Evolutionary conservation across 768 basidiomycete species (phyloP).

Genomic region (Thelephora aurantiotincta): DNA sequence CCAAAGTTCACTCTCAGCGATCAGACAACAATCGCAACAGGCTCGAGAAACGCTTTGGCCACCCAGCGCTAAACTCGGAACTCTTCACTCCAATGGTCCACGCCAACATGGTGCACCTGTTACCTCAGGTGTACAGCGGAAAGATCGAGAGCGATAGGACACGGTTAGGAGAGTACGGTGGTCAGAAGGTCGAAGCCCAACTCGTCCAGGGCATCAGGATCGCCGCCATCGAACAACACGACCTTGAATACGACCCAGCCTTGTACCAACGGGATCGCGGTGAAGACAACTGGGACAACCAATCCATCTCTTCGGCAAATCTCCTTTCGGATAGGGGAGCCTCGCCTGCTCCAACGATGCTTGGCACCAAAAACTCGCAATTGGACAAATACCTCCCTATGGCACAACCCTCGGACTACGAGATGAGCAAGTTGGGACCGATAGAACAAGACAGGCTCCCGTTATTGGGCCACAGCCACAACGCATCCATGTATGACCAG

Average conservation of each 20-base stretch:
- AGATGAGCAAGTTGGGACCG: slow-evolving; percentile 42
- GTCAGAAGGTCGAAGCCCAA: slow-evolving; percentile 60
- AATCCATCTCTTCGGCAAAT: slow-evolving; percentile 52
- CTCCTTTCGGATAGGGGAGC: slow-evolving; percentile 32
- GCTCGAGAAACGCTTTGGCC: slow-evolving; percentile 86
- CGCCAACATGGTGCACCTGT: slow-evolving; percentile 69
- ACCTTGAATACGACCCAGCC: slow-evolving; percentile 73
- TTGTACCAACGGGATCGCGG: slow-evolving; percentile 71
- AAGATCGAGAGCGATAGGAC: slow-evolving; percentile 49
- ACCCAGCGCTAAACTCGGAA: slow-evolving; percentile 79
- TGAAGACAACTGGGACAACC: slow-evolving; percentile 79
- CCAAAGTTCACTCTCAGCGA: slow-evolving; percentile 67
- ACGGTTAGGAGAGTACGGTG: slow-evolving; percentile 67
- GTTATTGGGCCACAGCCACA: slow-evolving; percentile 23
- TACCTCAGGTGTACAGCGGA: slow-evolving; percentile 65
- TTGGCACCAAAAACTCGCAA: slow-evolving; percentile 21
- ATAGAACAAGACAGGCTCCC: slow-evolving; percentile 38
- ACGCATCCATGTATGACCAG: background rate
- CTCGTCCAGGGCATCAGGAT: slow-evolving; percentile 71
- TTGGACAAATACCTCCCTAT: slow-evolving; percentile 36
- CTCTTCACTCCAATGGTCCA: slow-evolving; percentile 85
- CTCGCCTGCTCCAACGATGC: slow-evolving; percentile 26
- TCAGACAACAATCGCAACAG: slow-evolving; percentile 59
- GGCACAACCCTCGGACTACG: slow-evolving; percentile 32
- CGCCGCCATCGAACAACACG: slow-evolving; percentile 64